Evolutionary conservation across 768 basidiomycete genomes (phyloP).

Genomic region (Zangia roseola): DNA sequence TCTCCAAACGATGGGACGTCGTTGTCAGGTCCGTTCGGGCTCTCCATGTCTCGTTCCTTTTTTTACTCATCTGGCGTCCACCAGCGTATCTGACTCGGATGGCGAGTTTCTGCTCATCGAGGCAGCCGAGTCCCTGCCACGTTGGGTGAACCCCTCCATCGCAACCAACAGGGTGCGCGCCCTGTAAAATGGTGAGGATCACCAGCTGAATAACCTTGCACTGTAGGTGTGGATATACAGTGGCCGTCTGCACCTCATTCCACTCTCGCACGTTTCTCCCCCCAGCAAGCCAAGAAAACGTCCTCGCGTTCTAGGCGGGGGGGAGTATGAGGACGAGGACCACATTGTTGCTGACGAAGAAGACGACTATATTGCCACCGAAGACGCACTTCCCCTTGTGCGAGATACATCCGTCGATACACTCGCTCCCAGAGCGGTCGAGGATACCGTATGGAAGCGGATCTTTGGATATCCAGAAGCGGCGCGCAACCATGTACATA

Average conservation of each 20-base stretch:
- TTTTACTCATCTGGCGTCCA: neutral
- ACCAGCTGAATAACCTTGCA: constrained; percentile 33
- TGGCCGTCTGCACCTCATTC: constrained; percentile 83
- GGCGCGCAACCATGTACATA: constrained; percentile 67
- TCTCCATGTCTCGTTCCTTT: neutral
- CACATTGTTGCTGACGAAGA: constrained; percentile 38
- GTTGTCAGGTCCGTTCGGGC: constrained; percentile 63
- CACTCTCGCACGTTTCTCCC: constrained; percentile 71
- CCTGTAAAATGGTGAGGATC: constrained; percentile 30
- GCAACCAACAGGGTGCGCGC: constrained; percentile 86
- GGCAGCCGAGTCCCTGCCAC: constrained; percentile 84
- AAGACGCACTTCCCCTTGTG: constrained; percentile 65
- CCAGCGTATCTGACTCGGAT: constrained; percentile 75
- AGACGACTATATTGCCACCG: constrained; percentile 51
- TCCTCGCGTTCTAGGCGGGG: constrained; percentile 41
- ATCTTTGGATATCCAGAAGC: constrained; percentile 76
- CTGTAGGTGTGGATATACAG: constrained; percentile 86
- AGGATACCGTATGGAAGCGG: constrained; percentile 66
- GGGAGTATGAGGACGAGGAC: constrained; percentile 54
- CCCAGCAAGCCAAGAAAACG: constrained; percentile 53
- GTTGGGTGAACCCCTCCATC: constrained; percentile 90
- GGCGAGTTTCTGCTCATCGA: constrained; percentile 97
- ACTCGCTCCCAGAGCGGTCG: constrained; percentile 56
- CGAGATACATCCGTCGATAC: constrained; percentile 55
- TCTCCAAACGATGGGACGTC: constrained; percentile 78